A percentile compares a stretch with the other conserved stretches of the same genome.
These are phyloP conservation scores for Gossypium laxum DNA, from an alignment of 441 rosid species.

Conservation along the genomic window DNA sequence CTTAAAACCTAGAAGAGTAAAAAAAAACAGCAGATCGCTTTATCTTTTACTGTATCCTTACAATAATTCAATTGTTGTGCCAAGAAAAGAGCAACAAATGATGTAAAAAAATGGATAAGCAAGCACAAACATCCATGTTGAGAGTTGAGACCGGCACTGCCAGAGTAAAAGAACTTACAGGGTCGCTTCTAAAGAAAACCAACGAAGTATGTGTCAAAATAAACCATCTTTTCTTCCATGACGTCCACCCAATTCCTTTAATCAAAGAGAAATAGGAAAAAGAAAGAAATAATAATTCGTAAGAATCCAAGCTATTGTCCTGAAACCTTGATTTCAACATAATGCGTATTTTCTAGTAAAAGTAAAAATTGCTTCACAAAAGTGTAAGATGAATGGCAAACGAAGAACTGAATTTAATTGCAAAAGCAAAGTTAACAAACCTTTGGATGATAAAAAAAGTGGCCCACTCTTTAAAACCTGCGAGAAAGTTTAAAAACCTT, in stretches of 20 bases:
- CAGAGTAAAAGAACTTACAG: conserved; percentile 43
- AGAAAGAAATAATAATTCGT: neutral
- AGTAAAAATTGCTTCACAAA: neutral
- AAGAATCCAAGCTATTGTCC: neutral
- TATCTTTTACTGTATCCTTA: neutral
- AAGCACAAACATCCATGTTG: neutral
- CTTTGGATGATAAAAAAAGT: conserved; percentile 82
- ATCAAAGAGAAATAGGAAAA: neutral
- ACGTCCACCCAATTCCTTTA: conserved; percentile 97
- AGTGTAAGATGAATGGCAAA: neutral
- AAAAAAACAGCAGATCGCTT: neutral
- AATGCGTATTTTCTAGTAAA: neutral
- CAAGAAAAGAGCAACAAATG: neutral
- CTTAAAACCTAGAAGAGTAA: neutral
- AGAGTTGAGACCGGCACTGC: neutral
- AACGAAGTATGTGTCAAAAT: conserved; percentile 81
- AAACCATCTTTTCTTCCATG: conserved; percentile 99
- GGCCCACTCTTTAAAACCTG: conserved; percentile 96
- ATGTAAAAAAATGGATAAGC: neutral
- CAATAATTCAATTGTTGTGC: neutral
- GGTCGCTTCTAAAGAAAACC: conserved; percentile 97
- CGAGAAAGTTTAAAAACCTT: conserved; percentile 14
- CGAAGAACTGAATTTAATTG: neutral
- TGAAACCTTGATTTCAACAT: neutral
- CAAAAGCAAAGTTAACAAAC: conserved; percentile 27